phyloP scores from a whole-genome alignment of 805 yeast genomes.

The Candida railenensis region DNA sequence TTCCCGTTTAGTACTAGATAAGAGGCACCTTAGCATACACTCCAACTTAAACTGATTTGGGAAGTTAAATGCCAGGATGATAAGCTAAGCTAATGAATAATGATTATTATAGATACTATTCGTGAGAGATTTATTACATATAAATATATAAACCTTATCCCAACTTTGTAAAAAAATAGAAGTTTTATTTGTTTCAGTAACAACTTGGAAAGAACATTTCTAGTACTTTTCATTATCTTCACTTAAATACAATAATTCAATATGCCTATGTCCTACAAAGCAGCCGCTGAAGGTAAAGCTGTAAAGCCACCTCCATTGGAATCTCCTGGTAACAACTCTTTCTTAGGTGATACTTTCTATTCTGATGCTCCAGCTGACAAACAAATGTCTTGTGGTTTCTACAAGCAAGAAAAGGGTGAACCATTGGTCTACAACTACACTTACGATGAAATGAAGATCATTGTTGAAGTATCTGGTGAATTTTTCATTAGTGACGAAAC shows the following conservation, averaged over 20 bases:
- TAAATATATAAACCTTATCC: too few relatives aligned
- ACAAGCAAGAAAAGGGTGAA: constrained; percentile 66
- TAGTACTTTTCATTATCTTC: too few relatives aligned
- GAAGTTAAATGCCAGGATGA: neutral
- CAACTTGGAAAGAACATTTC: too few relatives aligned
- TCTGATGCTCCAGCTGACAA: constrained; percentile 60
- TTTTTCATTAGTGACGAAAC: constrained; percentile 62
- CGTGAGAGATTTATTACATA: too few relatives aligned
- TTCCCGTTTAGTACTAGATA: constrained; percentile 1
- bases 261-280: constrained; percentile 57
- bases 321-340: constrained; percentile 66
- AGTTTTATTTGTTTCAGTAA: too few relatives aligned
- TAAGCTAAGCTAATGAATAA: too few relatives aligned
- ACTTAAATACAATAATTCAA: too few relatives aligned
- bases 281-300: constrained; percentile 51
- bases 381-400: constrained; percentile 66
- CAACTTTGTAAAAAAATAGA: too few relatives aligned
- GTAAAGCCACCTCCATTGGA: constrained; percentile 59
- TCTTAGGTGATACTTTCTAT: constrained; percentile 64
- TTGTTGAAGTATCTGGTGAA: constrained; percentile 66
- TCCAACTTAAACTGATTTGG: neutral
- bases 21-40: neutral
- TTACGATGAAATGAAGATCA: constrained; percentile 68
- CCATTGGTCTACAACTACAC: constrained; percentile 64
- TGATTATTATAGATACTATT: too few relatives aligned